phyloP scores from a whole-genome alignment of 345 rosid genomes.

The Zanthoxylum bungeanum region DNA sequence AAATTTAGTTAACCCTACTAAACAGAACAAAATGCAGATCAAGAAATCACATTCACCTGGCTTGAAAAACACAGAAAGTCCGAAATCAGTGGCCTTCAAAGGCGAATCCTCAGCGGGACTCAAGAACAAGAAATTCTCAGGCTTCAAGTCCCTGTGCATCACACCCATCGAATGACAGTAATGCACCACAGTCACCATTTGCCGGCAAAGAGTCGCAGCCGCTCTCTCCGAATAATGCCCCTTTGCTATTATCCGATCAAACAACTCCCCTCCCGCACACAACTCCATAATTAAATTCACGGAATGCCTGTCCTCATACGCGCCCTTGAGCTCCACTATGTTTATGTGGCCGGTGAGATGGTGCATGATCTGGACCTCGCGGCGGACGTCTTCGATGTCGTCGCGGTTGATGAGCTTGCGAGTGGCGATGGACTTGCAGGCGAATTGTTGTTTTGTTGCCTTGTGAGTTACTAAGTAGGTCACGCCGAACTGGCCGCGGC shows the following conservation, averaged over 20 bases:
- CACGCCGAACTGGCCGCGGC: conserved; percentile 94
- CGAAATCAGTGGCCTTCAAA: conserved; percentile 94
- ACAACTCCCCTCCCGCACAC: conserved; percentile 94
- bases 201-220: conserved; percentile 76
- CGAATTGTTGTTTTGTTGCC: conserved; percentile 62
- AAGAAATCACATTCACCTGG: conserved; percentile 43
- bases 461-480: conserved; percentile 82
- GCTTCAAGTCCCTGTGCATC: conserved; percentile 93
- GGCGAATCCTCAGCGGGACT: conserved; percentile 74
- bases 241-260: conserved; percentile 89
- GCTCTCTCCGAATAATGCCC: conserved; percentile 94
- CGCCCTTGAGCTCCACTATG: conserved; percentile 90
- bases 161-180: conserved; percentile 95
- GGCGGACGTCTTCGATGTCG: conserved; percentile 86
- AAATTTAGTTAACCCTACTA: too few relatives aligned
- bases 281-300: conserved; percentile 87
- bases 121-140: conserved; percentile 82
- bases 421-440: conserved; percentile 89
- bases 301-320: conserved; percentile 79
- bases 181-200: conserved; percentile 91
- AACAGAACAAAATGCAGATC: background rate
- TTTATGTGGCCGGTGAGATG: conserved; percentile 96
- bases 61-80: conserved; percentile 83
- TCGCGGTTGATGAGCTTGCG: conserved; percentile 77
- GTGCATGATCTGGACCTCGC: conserved; percentile 99